Evolutionary conservation across 352 stramenopile genomes (phyloP), one percentile per base, ranked within the genome.

Genomic region (Globisporangium middletonii): DNA sequence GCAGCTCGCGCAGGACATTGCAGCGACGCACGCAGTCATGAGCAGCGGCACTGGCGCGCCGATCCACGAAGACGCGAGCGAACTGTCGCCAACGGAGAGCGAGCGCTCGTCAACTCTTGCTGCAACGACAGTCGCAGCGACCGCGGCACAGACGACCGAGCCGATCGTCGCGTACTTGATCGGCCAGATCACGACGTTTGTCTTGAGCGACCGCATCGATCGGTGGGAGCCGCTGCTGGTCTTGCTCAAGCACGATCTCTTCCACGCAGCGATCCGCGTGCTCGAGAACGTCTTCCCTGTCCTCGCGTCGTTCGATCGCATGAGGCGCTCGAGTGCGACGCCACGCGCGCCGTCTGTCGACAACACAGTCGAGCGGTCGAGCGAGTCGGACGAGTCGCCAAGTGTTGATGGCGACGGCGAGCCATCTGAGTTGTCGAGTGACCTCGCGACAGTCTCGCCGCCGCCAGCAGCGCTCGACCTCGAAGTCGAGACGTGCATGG

Each of bases 111-210:
- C 57, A 0, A 57, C 63, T 6, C 48, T 68, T 18, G 65, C 63
- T 19, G 47, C 62, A 13, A 58, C 67, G 16, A 63, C 64, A 16
- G 64, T 78, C 8, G 59, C 71, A 2, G 63, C 76, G 13, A 69
- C 73, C 7, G 78, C 76, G 35, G 81, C 83, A 0, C 77, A 75
- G 57, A 77, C 73, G 45, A 87, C 79, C 0, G 83, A 95, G 49
- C 83, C 85, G 16, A 93, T 95, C 56, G 85, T 95, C 5, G 81
- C 84, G 3, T 95, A 95, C 61, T 69, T 88, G 4, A 77, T 95
- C n/a, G 93, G 83, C 41, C 85, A 95, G 61, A 55, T 60, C 30
- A 64, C 57, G 16, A 62, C 57, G 23, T 62, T 62, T 48, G 49
- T 95, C 37, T 93, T 78, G 55, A 84, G 63, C 18, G 74, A 87